phyloP scores from a whole-genome alignment of 768 basidiomycete species.

The Daedalea quercina region DNA sequence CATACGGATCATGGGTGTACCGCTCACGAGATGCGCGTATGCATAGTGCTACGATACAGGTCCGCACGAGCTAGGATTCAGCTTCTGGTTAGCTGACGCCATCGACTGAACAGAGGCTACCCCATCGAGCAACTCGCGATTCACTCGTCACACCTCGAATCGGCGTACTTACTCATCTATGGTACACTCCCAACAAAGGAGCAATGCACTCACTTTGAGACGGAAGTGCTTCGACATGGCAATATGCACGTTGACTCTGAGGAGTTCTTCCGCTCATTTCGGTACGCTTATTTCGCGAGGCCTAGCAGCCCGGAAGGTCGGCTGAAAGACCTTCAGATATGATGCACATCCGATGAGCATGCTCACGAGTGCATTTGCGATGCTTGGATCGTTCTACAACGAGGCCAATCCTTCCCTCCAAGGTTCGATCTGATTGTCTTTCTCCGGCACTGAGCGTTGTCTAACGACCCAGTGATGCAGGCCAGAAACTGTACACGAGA shows the following conservation, averaged over 20 bases:
- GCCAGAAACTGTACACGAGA: constrained; percentile 72
- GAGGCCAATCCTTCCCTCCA: constrained; percentile 87
- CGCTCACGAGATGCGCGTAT: not conserved
- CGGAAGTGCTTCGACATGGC: constrained; percentile 75
- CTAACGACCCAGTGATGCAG: constrained; percentile 26
- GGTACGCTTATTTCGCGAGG: constrained; percentile 16
- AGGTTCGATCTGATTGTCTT: constrained; percentile 35
- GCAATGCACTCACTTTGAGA: constrained; percentile 60
- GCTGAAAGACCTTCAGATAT: too few species aligned
- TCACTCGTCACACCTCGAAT: constrained; percentile 75
- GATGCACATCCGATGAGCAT: constrained; percentile 94
- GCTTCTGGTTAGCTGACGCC: not conserved
- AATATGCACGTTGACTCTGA: constrained; percentile 35
- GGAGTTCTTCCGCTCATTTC: constrained; percentile 36
- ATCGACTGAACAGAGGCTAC: constrained; percentile 56
- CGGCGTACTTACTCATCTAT: constrained; percentile 84
- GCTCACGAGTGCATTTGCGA: constrained; percentile 80
- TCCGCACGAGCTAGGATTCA: constrained; percentile 13
- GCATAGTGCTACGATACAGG: constrained; percentile 66
- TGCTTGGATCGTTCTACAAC: constrained; percentile 80
- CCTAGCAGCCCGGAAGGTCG: not conserved
- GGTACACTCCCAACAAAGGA: constrained; percentile 63
- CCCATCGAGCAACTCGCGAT: constrained; percentile 88
- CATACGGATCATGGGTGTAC: not conserved
- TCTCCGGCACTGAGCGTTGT: not conserved